These are phyloP conservation scores for Solanum rostratum DNA, from an alignment of 257 asterid genomes.

Conservation along the genomic window DNA sequence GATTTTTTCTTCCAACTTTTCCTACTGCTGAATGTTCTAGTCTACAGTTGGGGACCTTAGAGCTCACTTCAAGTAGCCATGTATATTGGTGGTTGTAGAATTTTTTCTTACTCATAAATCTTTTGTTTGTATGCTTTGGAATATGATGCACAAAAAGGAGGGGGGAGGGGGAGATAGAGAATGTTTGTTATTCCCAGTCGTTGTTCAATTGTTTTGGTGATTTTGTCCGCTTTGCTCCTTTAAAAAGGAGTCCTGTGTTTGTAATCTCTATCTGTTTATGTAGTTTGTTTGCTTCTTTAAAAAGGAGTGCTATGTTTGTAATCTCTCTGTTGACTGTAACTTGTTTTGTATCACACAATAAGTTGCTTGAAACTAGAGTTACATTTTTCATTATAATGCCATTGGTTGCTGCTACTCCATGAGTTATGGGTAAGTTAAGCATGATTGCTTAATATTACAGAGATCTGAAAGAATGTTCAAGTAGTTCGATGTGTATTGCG, in stretches of 20 bases:
- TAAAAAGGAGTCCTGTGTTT: background rate
- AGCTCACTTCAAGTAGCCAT: slow-evolving; percentile 85
- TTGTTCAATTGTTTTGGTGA: background rate
- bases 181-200: background rate
- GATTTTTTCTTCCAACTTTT: slow-evolving; percentile 3
- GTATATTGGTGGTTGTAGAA: slow-evolving; percentile 57
- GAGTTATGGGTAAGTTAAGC: background rate
- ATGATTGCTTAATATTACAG: background rate
- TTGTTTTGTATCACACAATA: background rate
- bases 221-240: background rate
- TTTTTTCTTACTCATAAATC: background rate
- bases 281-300: too few species aligned
- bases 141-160: background rate
- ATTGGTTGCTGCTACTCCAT: background rate
- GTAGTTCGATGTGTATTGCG: background rate
- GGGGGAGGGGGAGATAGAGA: background rate
- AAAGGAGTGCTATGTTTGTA: too few species aligned
- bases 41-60: slow-evolving; percentile 84
- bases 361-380: background rate
- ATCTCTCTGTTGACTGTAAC: too few species aligned
- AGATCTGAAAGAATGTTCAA: background rate
- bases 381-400: background rate
- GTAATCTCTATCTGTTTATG: background rate
- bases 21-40: slow-evolving; percentile 17
- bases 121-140: background rate